A percentile compares a stretch with the other conserved stretches of the same genome.
phyloP scores from a whole-genome alignment of 2,329 filamentous ascomycete genomes.

The Kalaharituber pfeilii region DNA sequence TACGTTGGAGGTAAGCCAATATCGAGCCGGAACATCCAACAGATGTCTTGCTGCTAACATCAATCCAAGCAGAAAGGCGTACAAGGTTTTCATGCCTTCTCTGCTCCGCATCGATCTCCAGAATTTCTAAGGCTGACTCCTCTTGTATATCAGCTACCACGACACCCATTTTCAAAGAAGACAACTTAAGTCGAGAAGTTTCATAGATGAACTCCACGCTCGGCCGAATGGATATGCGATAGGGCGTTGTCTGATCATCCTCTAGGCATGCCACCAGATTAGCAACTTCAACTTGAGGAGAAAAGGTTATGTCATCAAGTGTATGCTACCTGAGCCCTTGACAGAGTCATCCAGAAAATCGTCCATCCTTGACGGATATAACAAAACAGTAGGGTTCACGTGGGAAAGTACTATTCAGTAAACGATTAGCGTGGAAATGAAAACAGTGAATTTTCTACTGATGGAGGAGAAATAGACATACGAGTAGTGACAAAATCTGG shows the following conservation, averaged over 20 bases:
- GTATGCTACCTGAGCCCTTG: background rate
- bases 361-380: background rate
- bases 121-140: slow-evolving; percentile 36
- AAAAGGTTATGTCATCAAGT: no score
- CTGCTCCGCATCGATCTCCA: slow-evolving; percentile 28
- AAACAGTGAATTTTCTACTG: background rate
- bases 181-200: slow-evolving; percentile 47
- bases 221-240: slow-evolving; percentile 48
- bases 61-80: slow-evolving; percentile 10
- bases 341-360: background rate
- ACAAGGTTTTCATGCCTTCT: slow-evolving; percentile 27
- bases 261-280: slow-evolving; percentile 24
- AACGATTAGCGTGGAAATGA: background rate
- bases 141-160: slow-evolving; percentile 41
- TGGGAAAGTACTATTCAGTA: background rate
- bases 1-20: slow-evolving; percentile 57
- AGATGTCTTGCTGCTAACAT: slow-evolving; percentile 23
- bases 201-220: slow-evolving; percentile 56
- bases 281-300: no score
- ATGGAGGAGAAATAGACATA: slow-evolving; percentile 25
- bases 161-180: slow-evolving; percentile 38
- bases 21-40: slow-evolving; percentile 78
- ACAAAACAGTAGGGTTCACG: background rate
- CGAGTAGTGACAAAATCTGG: slow-evolving; percentile 28
- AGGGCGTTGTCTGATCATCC: slow-evolving; percentile 38